A percentile compares a stretch with the other conserved stretches of the same genome.
Evolutionary conservation across 805 yeast species (phyloP).

Genomic region (Kuraishia floccosa): DNA sequence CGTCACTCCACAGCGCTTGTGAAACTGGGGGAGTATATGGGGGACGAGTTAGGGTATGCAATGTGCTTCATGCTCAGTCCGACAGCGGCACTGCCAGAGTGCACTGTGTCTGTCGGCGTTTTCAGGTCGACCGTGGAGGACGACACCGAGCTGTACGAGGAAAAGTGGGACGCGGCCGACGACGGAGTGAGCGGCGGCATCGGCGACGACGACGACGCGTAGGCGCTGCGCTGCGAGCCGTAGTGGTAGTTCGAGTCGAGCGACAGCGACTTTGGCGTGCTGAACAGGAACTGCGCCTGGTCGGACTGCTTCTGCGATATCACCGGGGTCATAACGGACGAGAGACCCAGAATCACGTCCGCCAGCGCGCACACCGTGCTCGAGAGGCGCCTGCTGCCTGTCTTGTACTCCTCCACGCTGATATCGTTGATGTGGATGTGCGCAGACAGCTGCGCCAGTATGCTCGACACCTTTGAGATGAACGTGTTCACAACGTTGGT

Average conservation of each 20-base stretch:
- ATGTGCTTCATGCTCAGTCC: slow-evolving; percentile 1
- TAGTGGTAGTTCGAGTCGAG: slow-evolving; percentile 1
- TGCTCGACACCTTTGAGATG: slow-evolving; percentile 4
- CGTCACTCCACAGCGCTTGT: too few relatives aligned
- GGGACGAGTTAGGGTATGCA: slow-evolving; percentile 3
- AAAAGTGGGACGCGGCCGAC: slow-evolving; percentile 4
- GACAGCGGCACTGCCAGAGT: not conserved
- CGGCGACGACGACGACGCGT: slow-evolving; percentile 5
- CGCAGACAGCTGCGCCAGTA: not conserved
- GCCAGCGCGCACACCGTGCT: too few relatives aligned
- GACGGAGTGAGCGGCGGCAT: slow-evolving; percentile 9
- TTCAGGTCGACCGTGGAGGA: slow-evolving; percentile 1
- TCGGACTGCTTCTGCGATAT: too few relatives aligned
- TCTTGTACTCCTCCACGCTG: too few relatives aligned
- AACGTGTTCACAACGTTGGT: slow-evolving; percentile 29
- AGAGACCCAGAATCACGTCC: too few relatives aligned
- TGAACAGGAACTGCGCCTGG: not conserved
- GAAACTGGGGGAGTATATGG: too few relatives aligned
- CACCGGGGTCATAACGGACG: too few relatives aligned
- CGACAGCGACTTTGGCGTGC: slow-evolving; percentile 2
- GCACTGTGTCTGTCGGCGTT: not conserved
- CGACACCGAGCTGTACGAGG: slow-evolving; percentile 2
- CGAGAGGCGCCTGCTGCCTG: not conserved
- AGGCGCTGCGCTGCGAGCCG: not conserved
- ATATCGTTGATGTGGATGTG: too few relatives aligned